Evolutionary conservation across 495 filamentous ascomycete genomes (phyloP).

Genomic region (Penicillium cataractarum): DNA sequence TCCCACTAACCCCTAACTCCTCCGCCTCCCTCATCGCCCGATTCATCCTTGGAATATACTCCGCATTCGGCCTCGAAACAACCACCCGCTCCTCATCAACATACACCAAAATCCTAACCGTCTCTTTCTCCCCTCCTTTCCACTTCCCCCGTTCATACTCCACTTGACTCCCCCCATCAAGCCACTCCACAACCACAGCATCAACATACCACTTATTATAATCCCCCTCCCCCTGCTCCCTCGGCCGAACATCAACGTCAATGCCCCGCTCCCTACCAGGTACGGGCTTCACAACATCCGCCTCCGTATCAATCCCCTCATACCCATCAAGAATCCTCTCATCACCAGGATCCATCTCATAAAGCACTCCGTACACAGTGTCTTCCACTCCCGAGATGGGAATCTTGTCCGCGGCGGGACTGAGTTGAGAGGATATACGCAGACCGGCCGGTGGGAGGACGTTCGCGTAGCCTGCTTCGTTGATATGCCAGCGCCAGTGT

Average conservation of each 20-base stretch:
- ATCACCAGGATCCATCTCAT: conserved; percentile 50
- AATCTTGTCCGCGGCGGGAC: conserved; percentile 21
- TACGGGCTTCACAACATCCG: conserved; percentile 12
- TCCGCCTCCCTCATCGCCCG: conserved; percentile 64
- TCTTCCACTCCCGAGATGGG: conserved; percentile 31
- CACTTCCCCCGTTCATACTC: neutral
- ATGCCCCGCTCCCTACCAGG: conserved; percentile 20
- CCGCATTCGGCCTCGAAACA: conserved; percentile 51
- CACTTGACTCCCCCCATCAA: conserved; percentile 26
- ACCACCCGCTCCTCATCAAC: conserved; percentile 51
- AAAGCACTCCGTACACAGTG: conserved; percentile 63
- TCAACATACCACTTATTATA: conserved; percentile 48
- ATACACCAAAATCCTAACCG: conserved; percentile 57
- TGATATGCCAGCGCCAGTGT: conserved; percentile 68
- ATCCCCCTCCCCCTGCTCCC: conserved; percentile 38
- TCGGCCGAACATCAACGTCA: conserved; percentile 44
- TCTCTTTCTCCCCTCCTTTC: neutral
- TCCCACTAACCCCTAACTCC: conserved; percentile 55
- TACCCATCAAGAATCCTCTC: conserved; percentile 46
- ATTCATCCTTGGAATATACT: conserved; percentile 74
- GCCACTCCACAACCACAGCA: conserved; percentile 39
- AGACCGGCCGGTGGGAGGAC: conserved; percentile 49
- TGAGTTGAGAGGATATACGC: conserved; percentile 30
- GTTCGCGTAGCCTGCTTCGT: conserved; percentile 70
- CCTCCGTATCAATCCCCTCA: conserved; percentile 43